phyloP scores from a whole-genome alignment of 352 stramenopile genomes.

The Globisporangium okanoganense region DNA sequence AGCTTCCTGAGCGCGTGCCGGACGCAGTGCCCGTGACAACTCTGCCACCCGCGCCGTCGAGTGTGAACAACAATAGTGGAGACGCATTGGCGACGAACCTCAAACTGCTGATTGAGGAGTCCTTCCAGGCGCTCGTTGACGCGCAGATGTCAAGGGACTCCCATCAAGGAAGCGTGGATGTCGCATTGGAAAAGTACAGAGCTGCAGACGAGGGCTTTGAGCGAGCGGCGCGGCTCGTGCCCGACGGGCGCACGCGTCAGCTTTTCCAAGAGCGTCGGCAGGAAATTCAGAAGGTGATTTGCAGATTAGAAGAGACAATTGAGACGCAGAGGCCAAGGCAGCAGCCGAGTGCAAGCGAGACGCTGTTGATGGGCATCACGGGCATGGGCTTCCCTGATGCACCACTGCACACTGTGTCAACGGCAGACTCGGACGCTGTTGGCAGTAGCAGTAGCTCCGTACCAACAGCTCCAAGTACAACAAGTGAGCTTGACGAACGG shows the following conservation, averaged over 20 bases:
- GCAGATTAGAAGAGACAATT: neutral
- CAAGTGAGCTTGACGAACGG: conserved; percentile 22
- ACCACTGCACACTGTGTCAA: neutral
- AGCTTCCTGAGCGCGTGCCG: neutral
- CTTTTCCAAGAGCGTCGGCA: conserved; percentile 25
- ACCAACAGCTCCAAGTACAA: neutral
- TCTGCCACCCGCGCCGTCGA: neutral
- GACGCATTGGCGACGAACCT: neutral
- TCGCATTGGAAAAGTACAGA: conserved; percentile 29
- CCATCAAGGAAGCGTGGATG: neutral
- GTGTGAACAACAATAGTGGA: neutral
- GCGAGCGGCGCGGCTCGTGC: conserved; percentile 26
- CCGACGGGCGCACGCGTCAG: conserved; percentile 33
- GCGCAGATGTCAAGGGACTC: conserved; percentile 20
- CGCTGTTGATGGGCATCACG: conserved; percentile 10
- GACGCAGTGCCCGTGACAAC: conserved; percentile 5
- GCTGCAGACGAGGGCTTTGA: conserved; percentile 31
- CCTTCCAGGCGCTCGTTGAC: conserved; percentile 33
- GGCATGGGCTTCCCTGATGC: neutral
- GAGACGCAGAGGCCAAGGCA: neutral
- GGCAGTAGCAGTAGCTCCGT: neutral
- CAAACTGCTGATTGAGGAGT: conserved; percentile 29
- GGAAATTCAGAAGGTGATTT: conserved; percentile 35
- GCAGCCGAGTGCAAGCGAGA: neutral
- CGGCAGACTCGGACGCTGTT: neutral